Evolutionary conservation across 163 green algal genomes (phyloP), one percentile per base, ranked within the genome.

Genomic region (Scenedesmus sp.): DNA sequence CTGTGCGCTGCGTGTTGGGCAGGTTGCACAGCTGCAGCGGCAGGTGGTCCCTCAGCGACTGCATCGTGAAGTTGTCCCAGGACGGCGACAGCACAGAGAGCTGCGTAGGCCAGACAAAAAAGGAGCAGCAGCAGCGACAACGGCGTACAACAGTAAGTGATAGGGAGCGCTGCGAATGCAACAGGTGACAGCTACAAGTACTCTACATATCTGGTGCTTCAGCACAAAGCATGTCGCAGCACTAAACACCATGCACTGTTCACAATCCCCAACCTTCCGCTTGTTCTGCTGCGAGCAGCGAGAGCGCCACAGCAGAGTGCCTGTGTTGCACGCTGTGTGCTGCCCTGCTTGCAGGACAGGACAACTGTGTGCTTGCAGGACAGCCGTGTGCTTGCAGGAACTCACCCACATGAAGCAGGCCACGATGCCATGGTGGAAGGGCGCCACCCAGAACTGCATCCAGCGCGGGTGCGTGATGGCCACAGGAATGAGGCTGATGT

Each of bases 351-450:
- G 79, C 79, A n/a, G 77, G 77, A 46, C 62, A 70, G 62, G 62
- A 12, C 16, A 70, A 15, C 62, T 4, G 62, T 18, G 70, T 18
- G 9, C 9, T 16, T 52, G 76, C 76, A 62, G 3, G 16, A 64
- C 15, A 34, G 12, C 52, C 3, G 56, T 9, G 34, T 46, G 34
- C 85, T 54, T 59, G 23, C 26, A 73, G 66, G 55, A 59, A 91
- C 87, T 91, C n/a, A 91, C 87, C 87, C 87, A 91, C 87, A 91
- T 91, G 59, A 91, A 91, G 18, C 55, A 15, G 1, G 87, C 87
- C 10, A 86, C 74, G 0, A 66, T 10, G 13, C 74, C 73, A 79
- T 87, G 74, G 64, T 91, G 87, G 8, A 66, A 56, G 7, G 67
- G 54, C 26, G 12, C 62, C 12, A 91, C 13, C 87, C 87, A 91